Percentiles rank a stretch among this genome's conserved stretches.
Conservation (phyloP, 139 green algal species). For the Monoraphidium neglectum region DNA sequence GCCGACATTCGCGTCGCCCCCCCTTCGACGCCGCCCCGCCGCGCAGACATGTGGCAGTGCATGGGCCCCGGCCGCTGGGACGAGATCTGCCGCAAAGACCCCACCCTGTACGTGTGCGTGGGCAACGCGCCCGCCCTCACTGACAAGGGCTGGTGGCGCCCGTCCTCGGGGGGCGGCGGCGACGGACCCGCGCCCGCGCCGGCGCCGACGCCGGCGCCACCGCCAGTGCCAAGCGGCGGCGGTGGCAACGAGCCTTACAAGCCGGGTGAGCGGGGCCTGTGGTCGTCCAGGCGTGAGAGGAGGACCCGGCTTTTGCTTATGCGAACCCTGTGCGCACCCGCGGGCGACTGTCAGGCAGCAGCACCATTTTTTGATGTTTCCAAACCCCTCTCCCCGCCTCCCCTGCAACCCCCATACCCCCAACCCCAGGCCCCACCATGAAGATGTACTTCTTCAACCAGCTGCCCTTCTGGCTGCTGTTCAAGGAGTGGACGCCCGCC, state of each 20-base stretch:
- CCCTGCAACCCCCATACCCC: too few species aligned
- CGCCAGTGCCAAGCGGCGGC: slow-evolving; percentile 5
- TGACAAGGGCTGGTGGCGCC: too few species aligned
- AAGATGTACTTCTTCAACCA: slow-evolving; percentile 40
- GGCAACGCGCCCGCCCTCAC: too few species aligned
- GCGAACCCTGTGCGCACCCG: too few species aligned
- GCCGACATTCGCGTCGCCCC: too few species aligned
- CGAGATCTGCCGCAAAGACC: slow-evolving; percentile 18
- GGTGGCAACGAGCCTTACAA: neutral
- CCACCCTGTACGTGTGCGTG: neutral
- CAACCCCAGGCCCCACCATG: slow-evolving; percentile 29
- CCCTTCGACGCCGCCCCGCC: too few species aligned
- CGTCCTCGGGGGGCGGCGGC: too few species aligned
- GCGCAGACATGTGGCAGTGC: slow-evolving; percentile 32
- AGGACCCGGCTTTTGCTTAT: neutral
- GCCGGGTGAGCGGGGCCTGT: neutral
- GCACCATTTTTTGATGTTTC: too few species aligned
- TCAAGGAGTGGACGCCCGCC: slow-evolving; percentile 31
- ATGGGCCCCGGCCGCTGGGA: neutral
- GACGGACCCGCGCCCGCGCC: slow-evolving; percentile 15
- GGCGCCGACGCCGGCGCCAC: neutral
- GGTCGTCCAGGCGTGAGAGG: neutral
- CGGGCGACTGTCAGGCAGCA: too few species aligned
- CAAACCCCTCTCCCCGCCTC: too few species aligned
- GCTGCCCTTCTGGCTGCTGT: slow-evolving; percentile 38